Conservation (phyloP, 2,329 filamentous ascomycete species). For the Aspergillus sp. region DNA sequence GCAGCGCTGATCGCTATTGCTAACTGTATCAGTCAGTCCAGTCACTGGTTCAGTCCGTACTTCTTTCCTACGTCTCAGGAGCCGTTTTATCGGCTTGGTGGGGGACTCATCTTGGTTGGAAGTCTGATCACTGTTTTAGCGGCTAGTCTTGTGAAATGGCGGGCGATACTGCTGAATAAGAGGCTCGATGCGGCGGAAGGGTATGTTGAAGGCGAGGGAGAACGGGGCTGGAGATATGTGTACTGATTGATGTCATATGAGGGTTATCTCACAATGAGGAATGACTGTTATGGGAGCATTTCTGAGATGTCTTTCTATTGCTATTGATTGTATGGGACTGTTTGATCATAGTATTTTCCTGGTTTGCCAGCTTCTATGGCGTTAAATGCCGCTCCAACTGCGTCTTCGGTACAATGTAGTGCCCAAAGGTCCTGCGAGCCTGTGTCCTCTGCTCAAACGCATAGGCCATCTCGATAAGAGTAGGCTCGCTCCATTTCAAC, state of each 20-base stretch:
- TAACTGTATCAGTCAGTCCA: background rate
- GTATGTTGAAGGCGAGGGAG: background rate
- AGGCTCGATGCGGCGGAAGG: background rate
- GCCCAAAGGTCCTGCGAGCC: constrained; percentile 42
- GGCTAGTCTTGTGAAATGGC: background rate
- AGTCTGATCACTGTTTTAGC: background rate
- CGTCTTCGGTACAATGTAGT: too few species aligned
- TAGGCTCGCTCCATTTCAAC: constrained; percentile 58
- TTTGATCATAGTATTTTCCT: too few species aligned
- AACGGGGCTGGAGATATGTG: background rate
- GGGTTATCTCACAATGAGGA: too few species aligned
- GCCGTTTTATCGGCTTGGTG: background rate
- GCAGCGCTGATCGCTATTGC: background rate
- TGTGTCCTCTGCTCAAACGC: constrained; percentile 64
- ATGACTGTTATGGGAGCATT: too few species aligned
- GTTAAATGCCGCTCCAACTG: too few species aligned
- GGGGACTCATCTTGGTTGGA: background rate
- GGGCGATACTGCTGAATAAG: background rate
- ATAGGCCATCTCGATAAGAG: constrained; percentile 63
- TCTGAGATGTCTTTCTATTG: too few species aligned
- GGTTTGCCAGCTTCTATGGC: too few species aligned
- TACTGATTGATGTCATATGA: background rate
- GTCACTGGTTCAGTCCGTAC: background rate
- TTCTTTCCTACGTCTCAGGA: background rate
- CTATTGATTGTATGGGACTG: too few species aligned